These are phyloP conservation scores for Cerrena zonata DNA, from an alignment of 1,284 basidiomycete species.

Conservation along the genomic window DNA sequence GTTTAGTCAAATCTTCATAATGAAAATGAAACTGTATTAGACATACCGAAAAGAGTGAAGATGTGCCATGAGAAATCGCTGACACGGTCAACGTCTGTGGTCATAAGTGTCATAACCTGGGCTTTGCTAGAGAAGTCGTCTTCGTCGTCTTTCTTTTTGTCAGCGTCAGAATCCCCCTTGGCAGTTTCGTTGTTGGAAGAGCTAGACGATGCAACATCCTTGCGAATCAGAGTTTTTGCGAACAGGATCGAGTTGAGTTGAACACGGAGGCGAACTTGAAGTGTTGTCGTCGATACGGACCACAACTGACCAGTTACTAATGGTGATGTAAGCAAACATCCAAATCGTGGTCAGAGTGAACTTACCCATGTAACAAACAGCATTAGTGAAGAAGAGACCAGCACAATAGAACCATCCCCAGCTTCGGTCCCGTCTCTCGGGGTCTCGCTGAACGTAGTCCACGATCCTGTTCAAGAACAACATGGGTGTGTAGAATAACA, in stretches of 20 bases:
- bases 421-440: constrained; percentile 42
- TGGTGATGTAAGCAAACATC: neutral
- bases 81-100: constrained; percentile 86
- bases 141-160: constrained; percentile 51
- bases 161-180: constrained; percentile 12
- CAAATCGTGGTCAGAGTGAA: neutral
- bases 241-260: constrained; percentile 86
- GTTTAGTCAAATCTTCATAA: neutral
- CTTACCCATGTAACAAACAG: constrained; percentile 55
- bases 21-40: constrained; percentile 7
- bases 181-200: constrained; percentile 23
- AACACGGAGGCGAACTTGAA: constrained; percentile 69
- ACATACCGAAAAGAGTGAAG: constrained; percentile 57
- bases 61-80: constrained; percentile 80
- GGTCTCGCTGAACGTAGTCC: constrained; percentile 65
- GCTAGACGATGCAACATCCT: constrained; percentile 72
- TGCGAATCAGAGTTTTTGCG: constrained; percentile 83
- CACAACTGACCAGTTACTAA: constrained; percentile 52
- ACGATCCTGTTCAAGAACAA: constrained; percentile 71
- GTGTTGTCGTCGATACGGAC: constrained; percentile 65
- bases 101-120: constrained; percentile 85
- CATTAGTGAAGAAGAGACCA: constrained; percentile 65
- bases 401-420: constrained; percentile 74
- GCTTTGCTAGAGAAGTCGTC: constrained; percentile 83
- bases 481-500: constrained; percentile 74